Conservation (phyloP, 495 filamentous ascomycete species). For the Tuber calosporum region DNA sequence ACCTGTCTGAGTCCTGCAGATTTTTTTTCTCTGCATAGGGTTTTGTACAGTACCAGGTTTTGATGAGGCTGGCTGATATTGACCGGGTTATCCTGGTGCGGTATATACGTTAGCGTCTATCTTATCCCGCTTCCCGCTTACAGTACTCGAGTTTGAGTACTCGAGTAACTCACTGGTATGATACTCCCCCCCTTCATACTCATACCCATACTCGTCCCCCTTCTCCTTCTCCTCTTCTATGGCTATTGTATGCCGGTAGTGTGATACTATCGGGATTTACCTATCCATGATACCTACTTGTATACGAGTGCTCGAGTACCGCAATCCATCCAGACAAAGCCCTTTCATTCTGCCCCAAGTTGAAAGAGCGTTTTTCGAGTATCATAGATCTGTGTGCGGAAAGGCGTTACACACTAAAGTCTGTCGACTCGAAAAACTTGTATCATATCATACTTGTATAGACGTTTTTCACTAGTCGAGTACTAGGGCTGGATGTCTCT, state of each 20-base stretch:
- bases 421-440: background rate
- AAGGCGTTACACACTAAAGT: background rate
- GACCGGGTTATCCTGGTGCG: background rate
- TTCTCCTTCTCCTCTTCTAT: background rate
- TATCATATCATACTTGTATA: too few species aligned
- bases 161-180: too few species aligned
- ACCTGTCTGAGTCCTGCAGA: background rate
- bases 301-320: too few species aligned
- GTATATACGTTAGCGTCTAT: conserved; percentile 1
- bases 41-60: background rate
- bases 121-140: background rate
- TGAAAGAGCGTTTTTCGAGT: background rate
- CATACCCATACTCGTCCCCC: background rate
- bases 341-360: background rate
- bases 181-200: background rate
- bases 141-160: background rate
- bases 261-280: too few species aligned
- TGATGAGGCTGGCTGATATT: background rate
- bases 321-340: background rate
- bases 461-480: background rate
- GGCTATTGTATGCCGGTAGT: background rate
- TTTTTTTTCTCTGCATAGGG: background rate
- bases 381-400: background rate
- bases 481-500: background rate
- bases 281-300: too few species aligned